phyloP scores from a whole-genome alignment of 108 stramenopile genomes.

The Chaetoceros tenuissimus region DNA sequence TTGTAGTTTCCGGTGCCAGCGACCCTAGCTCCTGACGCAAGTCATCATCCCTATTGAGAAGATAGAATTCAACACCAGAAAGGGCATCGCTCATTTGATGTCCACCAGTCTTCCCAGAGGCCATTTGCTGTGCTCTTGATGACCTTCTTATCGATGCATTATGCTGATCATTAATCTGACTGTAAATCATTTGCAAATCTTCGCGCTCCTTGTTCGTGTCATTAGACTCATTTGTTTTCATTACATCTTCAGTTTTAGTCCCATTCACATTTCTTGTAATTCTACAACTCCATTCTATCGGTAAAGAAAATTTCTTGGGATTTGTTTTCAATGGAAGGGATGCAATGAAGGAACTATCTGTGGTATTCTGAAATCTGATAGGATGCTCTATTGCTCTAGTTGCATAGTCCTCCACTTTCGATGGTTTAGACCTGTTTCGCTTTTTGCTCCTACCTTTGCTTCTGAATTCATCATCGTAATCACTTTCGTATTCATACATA shows the following conservation, averaged over 20 bases:
- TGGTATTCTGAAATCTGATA: not conserved
- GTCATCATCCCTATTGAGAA: not conserved
- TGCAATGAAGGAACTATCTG: not conserved
- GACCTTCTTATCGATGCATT: not conserved
- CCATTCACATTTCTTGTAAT: not conserved
- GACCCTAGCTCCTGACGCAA: not conserved
- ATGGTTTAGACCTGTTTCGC: not conserved
- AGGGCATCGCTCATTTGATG: not conserved
- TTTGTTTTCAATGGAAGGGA: not conserved
- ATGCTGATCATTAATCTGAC: not conserved
- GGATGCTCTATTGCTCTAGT: not conserved
- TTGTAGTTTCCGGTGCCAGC: not conserved
- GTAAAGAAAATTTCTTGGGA: not conserved
- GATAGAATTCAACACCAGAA: not conserved
- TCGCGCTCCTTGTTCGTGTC: not conserved
- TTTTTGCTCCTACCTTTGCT: not conserved
- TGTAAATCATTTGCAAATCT: not conserved
- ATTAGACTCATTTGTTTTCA: not conserved
- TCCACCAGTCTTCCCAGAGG: not conserved
- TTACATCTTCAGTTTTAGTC: not conserved
- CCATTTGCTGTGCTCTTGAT: not conserved
- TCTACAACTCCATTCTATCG: not conserved
- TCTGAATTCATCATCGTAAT: constrained; percentile 47
- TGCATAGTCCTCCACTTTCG: not conserved
- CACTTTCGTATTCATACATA: constrained; percentile 72